phyloP scores from a whole-genome alignment of 768 basidiomycete species.

The Ramaria sp. region DNA sequence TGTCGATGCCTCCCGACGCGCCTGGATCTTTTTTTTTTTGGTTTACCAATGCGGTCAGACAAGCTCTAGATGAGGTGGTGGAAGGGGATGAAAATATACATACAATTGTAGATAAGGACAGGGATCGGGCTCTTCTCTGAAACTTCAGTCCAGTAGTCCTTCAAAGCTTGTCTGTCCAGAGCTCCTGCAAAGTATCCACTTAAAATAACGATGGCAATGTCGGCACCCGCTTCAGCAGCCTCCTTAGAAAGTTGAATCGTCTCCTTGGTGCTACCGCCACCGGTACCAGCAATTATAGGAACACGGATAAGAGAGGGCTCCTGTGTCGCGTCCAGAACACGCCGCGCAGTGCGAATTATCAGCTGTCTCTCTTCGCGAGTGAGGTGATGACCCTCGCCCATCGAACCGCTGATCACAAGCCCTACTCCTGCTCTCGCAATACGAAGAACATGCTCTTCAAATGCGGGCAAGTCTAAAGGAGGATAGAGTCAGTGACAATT shows the following conservation, averaged over 20 bases:
- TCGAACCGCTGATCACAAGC: slow-evolving; percentile 68
- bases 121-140: slow-evolving; percentile 75
- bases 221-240: slow-evolving; percentile 78
- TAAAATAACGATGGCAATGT: slow-evolving; percentile 75
- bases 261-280: slow-evolving; percentile 73
- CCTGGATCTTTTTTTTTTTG: too few species aligned
- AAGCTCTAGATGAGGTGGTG: not conserved
- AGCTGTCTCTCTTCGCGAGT: slow-evolving; percentile 53
- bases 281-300: slow-evolving; percentile 76
- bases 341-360: slow-evolving; percentile 57
- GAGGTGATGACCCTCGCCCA: slow-evolving; percentile 78
- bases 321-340: slow-evolving; percentile 57
- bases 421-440: slow-evolving; percentile 57
- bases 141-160: slow-evolving; percentile 70
- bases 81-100: slow-evolving; percentile 20
- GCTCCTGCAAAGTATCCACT: slow-evolving; percentile 83
- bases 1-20: slow-evolving; percentile 80
- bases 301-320: slow-evolving; percentile 34
- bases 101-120: slow-evolving; percentile 82
- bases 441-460: slow-evolving; percentile 55
- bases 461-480: slow-evolving; percentile 47
- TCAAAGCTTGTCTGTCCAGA: slow-evolving; percentile 59
- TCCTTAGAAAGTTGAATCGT: slow-evolving; percentile 64
- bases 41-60: too few species aligned
- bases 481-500: not conserved